Conservation (phyloP, 225 moss, liverwort and hornwort species). For the Thuidium tamariscinum region DNA sequence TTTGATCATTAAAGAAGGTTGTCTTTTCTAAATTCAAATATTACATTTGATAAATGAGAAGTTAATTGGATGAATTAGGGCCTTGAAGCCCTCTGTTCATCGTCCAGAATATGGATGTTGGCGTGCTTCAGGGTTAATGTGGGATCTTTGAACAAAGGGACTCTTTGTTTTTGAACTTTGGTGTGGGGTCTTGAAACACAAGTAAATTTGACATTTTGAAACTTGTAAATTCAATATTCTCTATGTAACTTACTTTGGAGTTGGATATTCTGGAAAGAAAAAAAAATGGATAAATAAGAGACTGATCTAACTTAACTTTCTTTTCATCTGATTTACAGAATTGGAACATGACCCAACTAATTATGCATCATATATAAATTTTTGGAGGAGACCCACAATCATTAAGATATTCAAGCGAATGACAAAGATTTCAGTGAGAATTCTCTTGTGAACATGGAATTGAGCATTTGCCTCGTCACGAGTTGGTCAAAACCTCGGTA, state of each 20-base stretch:
- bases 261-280: too few species aligned
- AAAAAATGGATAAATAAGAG: not conserved
- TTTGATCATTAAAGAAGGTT: too few species aligned
- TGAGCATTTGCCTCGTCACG: too few species aligned
- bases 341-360: not conserved
- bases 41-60: too few species aligned
- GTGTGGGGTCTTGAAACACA: not conserved
- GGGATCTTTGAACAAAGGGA: not conserved
- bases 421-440: not conserved
- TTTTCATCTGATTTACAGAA: not conserved
- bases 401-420: not conserved
- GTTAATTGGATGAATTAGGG: too few species aligned
- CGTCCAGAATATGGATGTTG: too few species aligned
- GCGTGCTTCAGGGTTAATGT: too few species aligned
- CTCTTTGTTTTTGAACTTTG: not conserved
- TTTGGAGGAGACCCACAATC: not conserved
- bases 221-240: too few species aligned
- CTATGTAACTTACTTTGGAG: not conserved
- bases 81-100: too few species aligned
- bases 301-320: not conserved
- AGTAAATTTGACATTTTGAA: too few species aligned
- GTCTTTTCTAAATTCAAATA: too few species aligned
- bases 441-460: not conserved
- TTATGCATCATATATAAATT: not conserved
- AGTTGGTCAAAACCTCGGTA: not conserved